These are phyloP conservation scores for Solioccasus polychromus DNA, from an alignment of 768 basidiomycete genomes.

Conservation along the genomic window DNA sequence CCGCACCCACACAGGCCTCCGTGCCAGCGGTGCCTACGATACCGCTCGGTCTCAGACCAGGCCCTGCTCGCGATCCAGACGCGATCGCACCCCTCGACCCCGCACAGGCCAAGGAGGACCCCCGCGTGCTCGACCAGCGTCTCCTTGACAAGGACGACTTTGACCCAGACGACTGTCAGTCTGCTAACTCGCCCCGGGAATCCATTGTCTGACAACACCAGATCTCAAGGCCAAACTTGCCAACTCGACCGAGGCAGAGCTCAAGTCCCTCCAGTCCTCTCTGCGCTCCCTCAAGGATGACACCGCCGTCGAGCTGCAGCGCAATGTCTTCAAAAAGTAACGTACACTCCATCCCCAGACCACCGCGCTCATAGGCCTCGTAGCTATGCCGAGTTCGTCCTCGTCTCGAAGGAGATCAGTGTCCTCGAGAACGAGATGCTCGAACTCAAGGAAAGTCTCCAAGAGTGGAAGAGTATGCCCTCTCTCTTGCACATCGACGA, in stretches of 20 bases:
- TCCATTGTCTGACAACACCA: slow-evolving; percentile 26
- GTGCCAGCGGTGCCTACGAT: slow-evolving; percentile 60
- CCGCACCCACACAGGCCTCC: slow-evolving; percentile 56
- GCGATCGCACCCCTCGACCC: slow-evolving; percentile 46
- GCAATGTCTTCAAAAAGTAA: slow-evolving; percentile 91
- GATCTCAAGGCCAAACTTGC: slow-evolving; percentile 82
- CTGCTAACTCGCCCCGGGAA: background rate
- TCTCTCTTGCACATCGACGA: slow-evolving; percentile 89
- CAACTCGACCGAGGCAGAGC: slow-evolving; percentile 84
- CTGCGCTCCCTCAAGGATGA: slow-evolving; percentile 67
- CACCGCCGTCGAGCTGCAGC: slow-evolving; percentile 78
- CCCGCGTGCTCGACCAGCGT: slow-evolving; percentile 53
- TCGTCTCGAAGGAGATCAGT: slow-evolving; percentile 95
- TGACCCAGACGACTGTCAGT: slow-evolving; percentile 86
- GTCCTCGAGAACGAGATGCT: slow-evolving; percentile 97
- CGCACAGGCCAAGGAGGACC: slow-evolving; percentile 51
- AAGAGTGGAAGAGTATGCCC: slow-evolving; percentile 96
- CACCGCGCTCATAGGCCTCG: slow-evolving; percentile 1
- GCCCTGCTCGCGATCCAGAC: slow-evolving; percentile 39
- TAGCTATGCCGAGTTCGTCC: slow-evolving; percentile 96
- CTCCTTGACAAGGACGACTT: slow-evolving; percentile 76
- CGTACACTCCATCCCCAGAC: slow-evolving; percentile 29
- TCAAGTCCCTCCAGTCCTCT: slow-evolving; percentile 73
- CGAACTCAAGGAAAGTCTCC: slow-evolving; percentile 89
- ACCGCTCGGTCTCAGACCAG: slow-evolving; percentile 42